Base-by-base conservation (phyloP, 208 protist genomes). In the Acanthamoeba quina region DNA sequence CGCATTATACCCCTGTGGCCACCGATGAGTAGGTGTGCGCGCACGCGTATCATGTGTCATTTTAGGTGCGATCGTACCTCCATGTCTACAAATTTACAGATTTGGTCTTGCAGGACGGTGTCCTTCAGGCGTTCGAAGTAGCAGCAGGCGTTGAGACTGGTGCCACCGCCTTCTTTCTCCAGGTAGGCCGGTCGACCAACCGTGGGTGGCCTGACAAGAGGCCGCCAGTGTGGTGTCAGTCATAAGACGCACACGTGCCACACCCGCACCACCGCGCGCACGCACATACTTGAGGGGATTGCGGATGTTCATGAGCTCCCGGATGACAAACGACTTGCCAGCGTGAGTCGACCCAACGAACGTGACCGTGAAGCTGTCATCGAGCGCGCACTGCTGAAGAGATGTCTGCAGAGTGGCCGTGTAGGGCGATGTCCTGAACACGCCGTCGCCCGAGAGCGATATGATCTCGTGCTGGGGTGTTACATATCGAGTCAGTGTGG, bases 301-400 rank as follows among this genome's bases (percentile, higher is more conserved):
- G 15, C 74, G 74, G 74, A 83, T 58, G 44, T 21, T 21, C 74
- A 83, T 83, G 44, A 83, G 74, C 74, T 83, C 74, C 0, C 74
- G 34, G 21, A 83, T 83, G 74, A 83, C 29, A 24, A 83, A 83
- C 11, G 74, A 83, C 47, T 83, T 83, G 44, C 74, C 74, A 47
- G 74, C 74, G 74, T 83, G 74, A 0, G 74, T 83, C 44, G 74
- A 83, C n/a, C 74, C 74, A 13, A 83, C 74, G 47, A 83, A 83
- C 74, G 74, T 83, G 74, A 83, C 74, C 47, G 74, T 83, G 74
- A 58, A 83, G 74, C 74, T 83, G 47, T 83, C 74, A 7, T 83
- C 74, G 74, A 83, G 74, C 37, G 74, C 74, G 74, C 74, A 83
- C 26, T 83, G 74, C 74, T 83, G 74, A 3, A 83, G 29, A 1